phyloP scores from a whole-genome alignment of 1,139 yeast genomes.

The Cylindricascospora bacillispora region DNA sequence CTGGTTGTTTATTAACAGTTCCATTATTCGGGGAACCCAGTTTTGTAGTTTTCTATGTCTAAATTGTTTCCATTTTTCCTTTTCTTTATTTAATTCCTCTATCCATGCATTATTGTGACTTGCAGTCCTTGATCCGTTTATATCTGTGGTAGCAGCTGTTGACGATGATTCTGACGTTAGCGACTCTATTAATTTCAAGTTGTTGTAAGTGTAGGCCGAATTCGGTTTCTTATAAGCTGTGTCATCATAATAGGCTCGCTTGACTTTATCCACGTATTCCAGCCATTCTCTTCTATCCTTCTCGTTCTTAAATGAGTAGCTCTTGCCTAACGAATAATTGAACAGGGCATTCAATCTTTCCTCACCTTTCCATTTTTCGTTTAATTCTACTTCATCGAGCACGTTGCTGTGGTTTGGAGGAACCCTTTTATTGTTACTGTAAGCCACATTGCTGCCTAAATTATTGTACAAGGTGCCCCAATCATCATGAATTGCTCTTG shows the following conservation, averaged over 20 bases:
- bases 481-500: slow-evolving; percentile 5
- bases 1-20: slow-evolving; percentile 60
- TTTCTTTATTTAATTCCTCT: slow-evolving; percentile 17
- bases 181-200: no score
- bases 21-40: slow-evolving; percentile 48
- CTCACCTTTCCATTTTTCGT: slow-evolving; percentile 60
- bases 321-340: slow-evolving; percentile 29
- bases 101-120: slow-evolving; percentile 8
- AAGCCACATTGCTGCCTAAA: slow-evolving; percentile 20
- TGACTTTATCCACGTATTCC: slow-evolving; percentile 18
- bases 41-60: slow-evolving; percentile 45
- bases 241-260: slow-evolving; percentile 17
- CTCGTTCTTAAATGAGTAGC: slow-evolving; percentile 19
- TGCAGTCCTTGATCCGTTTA: neutral
- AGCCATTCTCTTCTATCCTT: slow-evolving; percentile 24
- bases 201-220: slow-evolving; percentile 1
- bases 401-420: neutral
- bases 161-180: neutral
- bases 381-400: slow-evolving; percentile 19
- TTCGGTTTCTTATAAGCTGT: slow-evolving; percentile 1
- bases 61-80: slow-evolving; percentile 20
- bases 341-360: slow-evolving; percentile 45
- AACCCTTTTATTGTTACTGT: slow-evolving; percentile 9
- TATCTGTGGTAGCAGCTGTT: slow-evolving; percentile 2
- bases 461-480: slow-evolving; percentile 19